Evolutionary conservation across 2,329 filamentous ascomycete genomes (phyloP).

Genomic region (Aspergillus jensenii): DNA sequence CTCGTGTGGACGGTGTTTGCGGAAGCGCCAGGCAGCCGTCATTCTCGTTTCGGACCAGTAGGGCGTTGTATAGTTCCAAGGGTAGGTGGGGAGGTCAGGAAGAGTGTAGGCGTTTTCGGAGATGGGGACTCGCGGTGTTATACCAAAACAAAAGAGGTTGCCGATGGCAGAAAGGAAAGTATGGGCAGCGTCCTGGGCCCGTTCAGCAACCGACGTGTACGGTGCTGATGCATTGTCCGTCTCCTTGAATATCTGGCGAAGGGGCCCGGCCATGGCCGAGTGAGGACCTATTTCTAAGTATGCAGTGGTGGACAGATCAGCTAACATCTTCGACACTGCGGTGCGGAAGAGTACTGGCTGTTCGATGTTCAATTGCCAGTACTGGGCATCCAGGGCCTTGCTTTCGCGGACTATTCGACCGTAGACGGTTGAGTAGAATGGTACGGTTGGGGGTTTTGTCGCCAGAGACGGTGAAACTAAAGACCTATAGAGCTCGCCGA

Average conservation of each 20-base stretch:
- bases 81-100: not conserved
- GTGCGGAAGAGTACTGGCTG: slow-evolving; percentile 2
- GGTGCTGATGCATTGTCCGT: not conserved
- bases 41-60: not conserved
- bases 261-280: slow-evolving; percentile 6
- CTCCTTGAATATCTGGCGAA: slow-evolving; percentile 6
- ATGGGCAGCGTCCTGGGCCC: not conserved
- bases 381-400: not conserved
- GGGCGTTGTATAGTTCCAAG: not conserved
- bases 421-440: not conserved
- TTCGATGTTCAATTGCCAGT: not conserved
- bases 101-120: not conserved
- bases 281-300: slow-evolving; percentile 16
- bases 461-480: not conserved
- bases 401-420: not conserved
- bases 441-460: not conserved
- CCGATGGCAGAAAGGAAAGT: not conserved
- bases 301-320: not conserved
- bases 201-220: not conserved
- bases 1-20: slow-evolving; percentile 19
- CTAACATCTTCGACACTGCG: not conserved
- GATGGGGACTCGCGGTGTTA: too few species aligned
- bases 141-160: not conserved
- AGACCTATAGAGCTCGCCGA: not conserved
- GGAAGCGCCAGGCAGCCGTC: not conserved